Evolutionary conservation across 2,329 filamentous ascomycete genomes (phyloP).

Genomic region (Graphilbum ipis-grandicollis): DNA sequence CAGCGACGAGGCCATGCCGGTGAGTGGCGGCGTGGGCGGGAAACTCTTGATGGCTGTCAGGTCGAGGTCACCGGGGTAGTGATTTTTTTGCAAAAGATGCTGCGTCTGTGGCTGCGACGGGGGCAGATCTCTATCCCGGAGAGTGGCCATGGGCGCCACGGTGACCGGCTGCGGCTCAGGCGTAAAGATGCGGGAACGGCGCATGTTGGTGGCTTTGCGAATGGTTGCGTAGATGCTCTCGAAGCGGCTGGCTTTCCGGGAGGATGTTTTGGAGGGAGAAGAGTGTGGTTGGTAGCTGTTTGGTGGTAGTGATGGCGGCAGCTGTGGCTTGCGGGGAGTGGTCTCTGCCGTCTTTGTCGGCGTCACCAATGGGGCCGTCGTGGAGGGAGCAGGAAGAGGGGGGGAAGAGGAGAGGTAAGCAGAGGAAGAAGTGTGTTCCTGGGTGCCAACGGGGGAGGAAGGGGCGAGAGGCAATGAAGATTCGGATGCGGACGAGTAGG

Average conservation of each 20-base stretch:
- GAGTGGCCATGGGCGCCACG: slow-evolving; percentile 7
- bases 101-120: slow-evolving; percentile 1
- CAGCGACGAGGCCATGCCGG: slow-evolving; percentile 4
- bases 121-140: no score
- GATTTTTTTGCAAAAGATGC: background rate
- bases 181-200: slow-evolving; percentile 6
- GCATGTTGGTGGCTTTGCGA: slow-evolving; percentile 13
- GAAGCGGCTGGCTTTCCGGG: slow-evolving; percentile 13
- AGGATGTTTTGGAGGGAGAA: slow-evolving; percentile 1
- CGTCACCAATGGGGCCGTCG: slow-evolving; percentile 1
- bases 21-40: slow-evolving; percentile 6
- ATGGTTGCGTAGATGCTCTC: slow-evolving; percentile 15
- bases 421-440: background rate
- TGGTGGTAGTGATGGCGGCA: background rate
- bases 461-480: slow-evolving; percentile 3
- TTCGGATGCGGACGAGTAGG: background rate
- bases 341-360: background rate
- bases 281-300: background rate
- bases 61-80: background rate
- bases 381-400: slow-evolving; percentile 5
- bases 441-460: slow-evolving; percentile 5
- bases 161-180: slow-evolving; percentile 6
- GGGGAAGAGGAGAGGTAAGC: slow-evolving; percentile 3
- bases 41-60: background rate
- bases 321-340: background rate